These are phyloP conservation scores for Coleophoma crateriformis DNA, from an alignment of 2,329 filamentous ascomycete genomes.

Conservation along the genomic window DNA sequence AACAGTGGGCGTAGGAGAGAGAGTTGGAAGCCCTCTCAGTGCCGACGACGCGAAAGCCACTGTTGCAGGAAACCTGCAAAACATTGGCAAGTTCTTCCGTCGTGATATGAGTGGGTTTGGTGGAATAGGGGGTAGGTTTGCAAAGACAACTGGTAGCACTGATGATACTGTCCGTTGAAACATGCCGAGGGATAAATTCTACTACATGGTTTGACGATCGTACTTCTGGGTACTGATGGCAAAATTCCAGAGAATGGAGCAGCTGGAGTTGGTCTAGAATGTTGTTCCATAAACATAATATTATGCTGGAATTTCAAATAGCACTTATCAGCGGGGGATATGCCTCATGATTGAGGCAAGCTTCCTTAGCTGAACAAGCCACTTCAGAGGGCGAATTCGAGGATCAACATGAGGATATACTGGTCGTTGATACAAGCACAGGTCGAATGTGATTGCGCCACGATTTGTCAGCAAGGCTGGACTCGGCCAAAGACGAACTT, in stretches of 20 bases:
- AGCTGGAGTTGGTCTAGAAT: no score
- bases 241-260: no score
- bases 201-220: no score
- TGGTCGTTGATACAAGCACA: slow-evolving; percentile 1
- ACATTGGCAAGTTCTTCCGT: slow-evolving; percentile 93
- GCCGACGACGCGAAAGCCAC: slow-evolving; percentile 54
- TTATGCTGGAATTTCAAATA: no score
- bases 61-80: slow-evolving; percentile 90
- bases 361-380: background rate
- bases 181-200: background rate
- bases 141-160: slow-evolving; percentile 11
- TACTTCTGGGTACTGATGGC: no score
- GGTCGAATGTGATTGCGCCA: no score
- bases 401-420: background rate
- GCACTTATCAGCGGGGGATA: no score
- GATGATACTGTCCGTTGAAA: slow-evolving; percentile 15
- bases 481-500: slow-evolving; percentile 28
- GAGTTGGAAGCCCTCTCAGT: slow-evolving; percentile 22
- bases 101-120: slow-evolving; percentile 77
- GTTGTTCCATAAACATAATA: no score
- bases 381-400: no score
- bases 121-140: slow-evolving; percentile 58
- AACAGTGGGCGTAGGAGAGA: slow-evolving; percentile 13
- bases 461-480: slow-evolving; percentile 19
- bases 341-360: background rate